Evolutionary conservation across 1,139 yeast species (phyloP), one percentile per base, ranked within the genome.

Genomic region (Yamadazyma taylorii): DNA sequence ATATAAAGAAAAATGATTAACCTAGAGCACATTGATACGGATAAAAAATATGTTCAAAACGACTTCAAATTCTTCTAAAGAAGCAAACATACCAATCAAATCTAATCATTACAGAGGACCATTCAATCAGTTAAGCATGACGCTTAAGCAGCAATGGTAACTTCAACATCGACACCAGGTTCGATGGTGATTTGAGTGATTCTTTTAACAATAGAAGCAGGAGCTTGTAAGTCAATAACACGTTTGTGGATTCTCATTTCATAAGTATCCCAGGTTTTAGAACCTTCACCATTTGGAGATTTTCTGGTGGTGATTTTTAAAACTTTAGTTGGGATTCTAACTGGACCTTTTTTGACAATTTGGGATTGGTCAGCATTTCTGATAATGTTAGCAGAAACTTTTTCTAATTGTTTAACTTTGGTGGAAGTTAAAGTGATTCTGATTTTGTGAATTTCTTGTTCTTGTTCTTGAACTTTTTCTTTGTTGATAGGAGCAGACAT

Each of bases 161-260:
- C 69, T 55, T 63, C 69, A 37, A 64, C 69, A 59, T 63, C 68
- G 42, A 63, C 67, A 61, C 69, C 69, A 55, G 83, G 82, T 70
- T 76, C 81, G 63, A 84, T 79, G 75, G 86, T 80, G 79, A 83
- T 79, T 72, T 90, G 92, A 63, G 98, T 90, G 78, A 92, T 88
- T 78, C 85, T 86, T 85, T 86, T 88, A 74, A 94, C 96, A 58
- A 84, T 75, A 55, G 81, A 78, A 66, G 96, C 88, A 72, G 97
- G 96, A 58, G 98, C 96, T 78, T 87, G 94, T 74, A 94, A 82
- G 80, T 92, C 97, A 66, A 92, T 88, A 73, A 88, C 85, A 79
- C 99, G 90, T 94, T 94, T 94, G 96, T 94, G 98, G 81, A 94
- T 89, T 85, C 97, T 89, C 96, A 94, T 87, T 81, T 94, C 98